Conservation (phyloP, 2,329 filamentous ascomycete genomes). For the Hypocreales sp. region DNA sequence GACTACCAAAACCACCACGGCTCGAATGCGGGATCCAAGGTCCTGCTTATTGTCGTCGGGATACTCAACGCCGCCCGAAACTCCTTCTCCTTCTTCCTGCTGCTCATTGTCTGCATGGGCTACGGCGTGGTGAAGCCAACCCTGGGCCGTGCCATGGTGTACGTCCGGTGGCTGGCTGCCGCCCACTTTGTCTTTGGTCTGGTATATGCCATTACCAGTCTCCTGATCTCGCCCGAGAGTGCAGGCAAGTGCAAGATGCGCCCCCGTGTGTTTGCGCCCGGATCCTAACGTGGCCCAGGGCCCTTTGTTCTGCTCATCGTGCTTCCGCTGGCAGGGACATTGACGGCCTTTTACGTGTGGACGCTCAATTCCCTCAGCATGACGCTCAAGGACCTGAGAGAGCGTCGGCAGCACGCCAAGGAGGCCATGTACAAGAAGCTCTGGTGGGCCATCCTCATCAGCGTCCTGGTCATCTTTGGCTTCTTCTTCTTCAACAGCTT, state of each 20-base stretch:
- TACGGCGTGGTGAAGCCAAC: constrained; percentile 95
- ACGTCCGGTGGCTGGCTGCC: constrained; percentile 77
- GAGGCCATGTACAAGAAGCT: constrained; percentile 94
- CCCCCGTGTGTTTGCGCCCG: neutral
- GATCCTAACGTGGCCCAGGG: constrained; percentile 29
- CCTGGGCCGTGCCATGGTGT: constrained; percentile 85
- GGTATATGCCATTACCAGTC: constrained; percentile 79
- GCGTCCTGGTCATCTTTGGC: constrained; percentile 87
- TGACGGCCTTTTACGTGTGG: constrained; percentile 98
- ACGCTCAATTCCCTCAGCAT: constrained; percentile 88
- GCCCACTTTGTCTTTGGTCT: constrained; percentile 92
- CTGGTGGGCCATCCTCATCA: constrained; percentile 92
- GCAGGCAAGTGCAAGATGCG: constrained; percentile 36
- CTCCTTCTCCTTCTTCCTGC: constrained; percentile 94
- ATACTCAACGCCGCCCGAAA: constrained; percentile 87
- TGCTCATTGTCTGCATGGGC: constrained; percentile 98
- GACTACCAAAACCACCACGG: constrained; percentile 90
- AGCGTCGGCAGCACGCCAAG: constrained; percentile 87
- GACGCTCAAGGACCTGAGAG: constrained; percentile 90
- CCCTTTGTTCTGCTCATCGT: constrained; percentile 87
- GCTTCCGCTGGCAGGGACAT: constrained; percentile 73
- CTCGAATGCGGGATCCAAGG: constrained; percentile 67
- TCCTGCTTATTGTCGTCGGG: constrained; percentile 79
- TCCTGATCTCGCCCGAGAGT: constrained; percentile 77
- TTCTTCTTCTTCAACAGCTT: constrained; percentile 99